Base-by-base conservation (phyloP, 345 rosid species). In the Barbarea vulgaris region DNA sequence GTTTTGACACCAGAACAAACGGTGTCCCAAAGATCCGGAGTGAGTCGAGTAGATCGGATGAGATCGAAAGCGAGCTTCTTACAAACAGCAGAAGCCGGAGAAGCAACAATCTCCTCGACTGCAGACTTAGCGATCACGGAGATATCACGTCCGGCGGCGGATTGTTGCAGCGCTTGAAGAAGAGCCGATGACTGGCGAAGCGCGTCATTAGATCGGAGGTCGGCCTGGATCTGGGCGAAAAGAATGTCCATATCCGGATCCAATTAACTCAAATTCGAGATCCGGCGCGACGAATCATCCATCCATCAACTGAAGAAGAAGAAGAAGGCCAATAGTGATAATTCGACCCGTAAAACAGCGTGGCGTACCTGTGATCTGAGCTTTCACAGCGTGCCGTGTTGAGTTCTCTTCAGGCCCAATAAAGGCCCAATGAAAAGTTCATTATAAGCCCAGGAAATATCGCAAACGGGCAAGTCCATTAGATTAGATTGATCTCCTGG, bases 141-240 rank as follows among this genome's bases (percentile, higher is more conserved):
- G 58, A 91, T 87, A 83, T 94, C 98, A 3, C 87, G 85, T 46
- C 97, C 98, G 77, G 96, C 96, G 56, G 97, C 97, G 59, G 96
- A 94, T 31, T 94, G 98, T 74, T 94, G 98, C 66, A 94, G 97
- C 31, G 98, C 93, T 62, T 84, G 94, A 41, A 94, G 97, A 69
- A 94, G 97, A 21, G 98, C 98, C 31, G 89, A 78, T 11, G 97
- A 85, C 60, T 94, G 98, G 22, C 97, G 97, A 67, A 94, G 96
- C 2, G 98, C 97, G 72, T 94, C 97, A 77, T 85, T 94, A n/a
- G 98, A 94, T 30, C 93, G 98, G 70, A 94, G 95, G 84, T 94
- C 98, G 42, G 97, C 96, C 79, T 94, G 98, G 88, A 94, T 94
- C 97, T 94, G 98, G 55, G 96, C 93, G 67, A 86, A 90, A 15